Evolutionary conservation across 139 green algal species (phyloP).

Genomic region (Chlamydomonas asymmetrica): DNA sequence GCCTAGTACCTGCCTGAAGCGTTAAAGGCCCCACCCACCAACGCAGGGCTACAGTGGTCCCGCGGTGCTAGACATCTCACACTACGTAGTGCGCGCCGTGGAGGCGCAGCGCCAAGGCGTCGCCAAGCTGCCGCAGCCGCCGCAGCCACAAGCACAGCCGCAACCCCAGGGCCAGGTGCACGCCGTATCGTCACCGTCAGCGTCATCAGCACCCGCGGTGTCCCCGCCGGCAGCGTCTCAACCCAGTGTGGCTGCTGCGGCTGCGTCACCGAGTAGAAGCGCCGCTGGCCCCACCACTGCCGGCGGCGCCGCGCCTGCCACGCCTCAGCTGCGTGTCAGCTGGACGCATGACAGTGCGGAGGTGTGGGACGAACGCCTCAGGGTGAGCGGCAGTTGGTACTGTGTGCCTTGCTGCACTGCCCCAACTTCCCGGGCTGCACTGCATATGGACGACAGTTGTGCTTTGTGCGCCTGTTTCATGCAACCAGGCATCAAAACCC

Average conservation of each 20-base stretch:
- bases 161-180: neutral
- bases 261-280: neutral
- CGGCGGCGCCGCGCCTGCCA: neutral
- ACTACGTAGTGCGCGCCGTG: conserved; percentile 66
- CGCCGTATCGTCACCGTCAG: neutral
- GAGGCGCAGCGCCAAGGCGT: no score
- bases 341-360: conserved; percentile 62
- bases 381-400: conserved; percentile 13
- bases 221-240: neutral
- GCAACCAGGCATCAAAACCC: no score
- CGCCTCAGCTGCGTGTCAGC: conserved; percentile 49
- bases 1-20: no score
- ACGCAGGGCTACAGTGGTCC: conserved; percentile 85
- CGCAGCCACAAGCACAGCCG: no score
- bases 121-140: no score
- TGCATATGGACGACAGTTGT: no score
- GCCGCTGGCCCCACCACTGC: neutral
- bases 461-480: no score
- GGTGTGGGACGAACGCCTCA: conserved; percentile 60
- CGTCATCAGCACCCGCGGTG: neutral
- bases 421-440: no score
- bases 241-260: neutral
- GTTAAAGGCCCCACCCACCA: no score
- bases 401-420: no score
- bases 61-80: conserved; percentile 80